These are phyloP conservation scores for Lagenidium sp. DNA, from an alignment of 352 stramenopile genomes.

Conservation along the genomic window DNA sequence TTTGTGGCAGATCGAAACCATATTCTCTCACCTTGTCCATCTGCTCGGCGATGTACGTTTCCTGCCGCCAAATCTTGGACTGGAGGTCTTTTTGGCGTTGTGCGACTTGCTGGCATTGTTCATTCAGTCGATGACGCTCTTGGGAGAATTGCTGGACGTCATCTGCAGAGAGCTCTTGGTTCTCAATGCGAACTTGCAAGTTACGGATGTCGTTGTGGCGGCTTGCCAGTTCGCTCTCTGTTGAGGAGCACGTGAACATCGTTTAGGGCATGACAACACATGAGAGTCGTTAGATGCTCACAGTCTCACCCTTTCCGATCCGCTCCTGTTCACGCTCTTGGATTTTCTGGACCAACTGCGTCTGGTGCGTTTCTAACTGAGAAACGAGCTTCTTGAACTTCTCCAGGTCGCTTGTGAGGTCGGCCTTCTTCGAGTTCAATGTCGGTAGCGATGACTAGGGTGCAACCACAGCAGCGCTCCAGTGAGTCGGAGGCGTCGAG, in stretches of 20 bases:
- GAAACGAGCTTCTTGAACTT: slow-evolving; percentile 90
- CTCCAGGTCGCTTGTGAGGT: slow-evolving; percentile 83
- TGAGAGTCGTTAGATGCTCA: slow-evolving; percentile 17
- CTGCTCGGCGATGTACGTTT: slow-evolving; percentile 56
- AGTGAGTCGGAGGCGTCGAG: no score
- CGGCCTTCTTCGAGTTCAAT: slow-evolving; percentile 76
- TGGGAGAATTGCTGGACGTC: slow-evolving; percentile 68
- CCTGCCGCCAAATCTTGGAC: slow-evolving; percentile 44
- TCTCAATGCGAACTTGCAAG: slow-evolving; percentile 59
- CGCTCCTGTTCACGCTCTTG: slow-evolving; percentile 68
- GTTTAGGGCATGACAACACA: no score
- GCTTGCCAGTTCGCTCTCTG: slow-evolving; percentile 37
- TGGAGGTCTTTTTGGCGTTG: slow-evolving; percentile 49
- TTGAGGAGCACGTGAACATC: no score
- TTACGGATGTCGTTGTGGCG: slow-evolving; percentile 52
- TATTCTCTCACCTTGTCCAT: slow-evolving; percentile 58
- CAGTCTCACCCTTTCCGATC: slow-evolving; percentile 62
- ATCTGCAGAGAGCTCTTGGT: slow-evolving; percentile 69
- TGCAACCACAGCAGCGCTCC: no score
- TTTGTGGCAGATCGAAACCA: not conserved
- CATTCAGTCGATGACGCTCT: slow-evolving; percentile 60
- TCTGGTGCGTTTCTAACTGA: slow-evolving; percentile 71
- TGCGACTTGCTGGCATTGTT: slow-evolving; percentile 61
- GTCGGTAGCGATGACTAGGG: slow-evolving; percentile 61
- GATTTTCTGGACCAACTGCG: slow-evolving; percentile 82